A percentile compares a stretch with the other conserved stretches of the same genome.
Evolutionary conservation across 441 rosid species (phyloP).

Genomic region (Populus hybrid): DNA sequence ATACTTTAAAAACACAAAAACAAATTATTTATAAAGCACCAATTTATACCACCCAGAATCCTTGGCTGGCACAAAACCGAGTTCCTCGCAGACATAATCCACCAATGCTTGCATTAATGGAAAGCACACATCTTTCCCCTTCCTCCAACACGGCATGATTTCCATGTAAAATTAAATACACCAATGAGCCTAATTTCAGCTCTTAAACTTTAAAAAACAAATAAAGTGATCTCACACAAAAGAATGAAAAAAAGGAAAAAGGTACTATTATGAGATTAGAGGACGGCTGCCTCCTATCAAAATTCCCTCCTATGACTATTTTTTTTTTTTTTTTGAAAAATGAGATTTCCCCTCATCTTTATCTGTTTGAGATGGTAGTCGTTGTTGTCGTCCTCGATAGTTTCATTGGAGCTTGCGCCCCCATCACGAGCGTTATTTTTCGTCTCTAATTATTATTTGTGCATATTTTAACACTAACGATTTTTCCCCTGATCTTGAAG

Average conservation of each 20-base stretch:
- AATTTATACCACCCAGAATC: background rate
- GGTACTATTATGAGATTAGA: background rate
- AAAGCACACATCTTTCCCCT: background rate
- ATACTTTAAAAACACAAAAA: too few species aligned
- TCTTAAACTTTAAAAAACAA: background rate
- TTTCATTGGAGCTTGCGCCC: slow-evolving; percentile 50
- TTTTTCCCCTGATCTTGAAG: slow-evolving; percentile 19
- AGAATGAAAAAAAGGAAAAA: background rate
- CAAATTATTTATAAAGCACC: too few species aligned
- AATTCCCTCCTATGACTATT: background rate
- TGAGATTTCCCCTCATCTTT: slow-evolving; percentile 20
- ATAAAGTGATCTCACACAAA: background rate
- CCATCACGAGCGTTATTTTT: slow-evolving; percentile 40
- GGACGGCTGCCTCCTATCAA: background rate
- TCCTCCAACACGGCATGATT: background rate
- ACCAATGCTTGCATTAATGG: background rate
- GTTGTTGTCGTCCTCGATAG: slow-evolving; percentile 21
- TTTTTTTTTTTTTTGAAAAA: background rate
- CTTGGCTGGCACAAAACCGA: background rate
- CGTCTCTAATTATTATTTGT: background rate
- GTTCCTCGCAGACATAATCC: background rate
- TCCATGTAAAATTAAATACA: background rate
- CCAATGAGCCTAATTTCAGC: background rate
- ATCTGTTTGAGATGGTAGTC: slow-evolving; percentile 37
- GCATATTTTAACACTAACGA: background rate